These are phyloP conservation scores for Cicer cuneatum DNA, from an alignment of 306 rosid species.

Conservation along the genomic window DNA sequence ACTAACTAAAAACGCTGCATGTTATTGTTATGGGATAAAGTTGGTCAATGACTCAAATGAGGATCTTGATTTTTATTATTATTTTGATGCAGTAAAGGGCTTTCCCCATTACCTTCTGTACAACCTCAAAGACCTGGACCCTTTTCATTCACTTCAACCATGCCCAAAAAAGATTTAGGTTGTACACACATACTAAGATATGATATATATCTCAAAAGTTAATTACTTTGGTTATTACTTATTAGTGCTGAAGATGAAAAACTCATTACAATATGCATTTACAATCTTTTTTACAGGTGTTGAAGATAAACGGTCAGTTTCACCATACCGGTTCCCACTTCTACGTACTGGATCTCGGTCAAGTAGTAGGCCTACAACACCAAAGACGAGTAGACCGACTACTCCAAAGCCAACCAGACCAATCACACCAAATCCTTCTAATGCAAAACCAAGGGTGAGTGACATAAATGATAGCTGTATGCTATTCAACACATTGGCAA, in stretches of 20 bases:
- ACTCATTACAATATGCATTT: conserved; percentile 33
- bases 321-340: conserved; percentile 95
- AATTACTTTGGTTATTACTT: conserved; percentile 14
- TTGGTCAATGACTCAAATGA: conserved; percentile 16
- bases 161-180: conserved; percentile 82
- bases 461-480: neutral
- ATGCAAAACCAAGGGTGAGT: conserved; percentile 69
- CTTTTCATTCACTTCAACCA: conserved; percentile 79
- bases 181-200: conserved; percentile 21
- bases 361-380: conserved; percentile 75
- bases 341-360: conserved; percentile 86
- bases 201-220: neutral
- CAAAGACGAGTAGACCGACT: conserved; percentile 68
- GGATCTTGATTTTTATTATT: conserved; percentile 29
- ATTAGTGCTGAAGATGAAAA: conserved; percentile 4
- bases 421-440: conserved; percentile 79
- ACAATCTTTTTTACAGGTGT: conserved; percentile 42
- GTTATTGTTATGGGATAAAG: conserved; percentile 24
- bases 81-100: conserved; percentile 69
- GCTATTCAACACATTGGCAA: neutral
- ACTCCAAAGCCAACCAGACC: conserved; percentile 90
- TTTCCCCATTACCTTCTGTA: conserved; percentile 70
- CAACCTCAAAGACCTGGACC: conserved; percentile 62
- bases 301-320: conserved; percentile 81
- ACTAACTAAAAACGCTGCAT: conserved; percentile 38